Conservation (phyloP, 2,329 filamentous ascomycete species). For the Colletotrichum aenigma region DNA sequence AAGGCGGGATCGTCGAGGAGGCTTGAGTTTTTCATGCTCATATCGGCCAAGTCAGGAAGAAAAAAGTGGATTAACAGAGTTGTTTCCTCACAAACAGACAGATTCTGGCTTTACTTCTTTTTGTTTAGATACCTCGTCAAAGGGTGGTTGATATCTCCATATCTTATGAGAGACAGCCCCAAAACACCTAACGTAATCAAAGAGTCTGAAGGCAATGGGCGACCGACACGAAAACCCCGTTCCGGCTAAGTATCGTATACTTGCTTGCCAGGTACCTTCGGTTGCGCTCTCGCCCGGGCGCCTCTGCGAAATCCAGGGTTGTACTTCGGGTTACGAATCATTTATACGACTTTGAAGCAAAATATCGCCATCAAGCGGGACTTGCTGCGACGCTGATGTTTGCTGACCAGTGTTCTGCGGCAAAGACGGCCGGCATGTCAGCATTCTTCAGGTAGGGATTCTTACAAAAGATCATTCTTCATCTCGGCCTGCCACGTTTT, state of each 20-base stretch:
- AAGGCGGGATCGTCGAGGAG: background rate
- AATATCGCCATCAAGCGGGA: background rate
- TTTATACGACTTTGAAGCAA: background rate
- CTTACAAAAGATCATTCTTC: background rate
- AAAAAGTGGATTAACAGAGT: background rate
- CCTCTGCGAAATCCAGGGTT: background rate
- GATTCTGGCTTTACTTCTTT: background rate
- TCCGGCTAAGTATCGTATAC: background rate
- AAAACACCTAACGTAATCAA: background rate
- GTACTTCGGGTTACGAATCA: background rate
- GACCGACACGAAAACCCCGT: background rate
- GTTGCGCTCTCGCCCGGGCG: background rate
- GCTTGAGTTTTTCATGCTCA: background rate
- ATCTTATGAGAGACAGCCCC: background rate
- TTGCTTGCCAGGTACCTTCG: background rate
- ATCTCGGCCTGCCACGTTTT: background rate
- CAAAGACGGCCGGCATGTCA: background rate
- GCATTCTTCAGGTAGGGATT: background rate
- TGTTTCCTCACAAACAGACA: background rate
- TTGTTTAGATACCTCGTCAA: background rate
- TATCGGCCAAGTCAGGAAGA: background rate
- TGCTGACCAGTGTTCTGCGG: background rate
- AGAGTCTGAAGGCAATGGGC: background rate
- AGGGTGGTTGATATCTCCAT: background rate
- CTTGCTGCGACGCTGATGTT: background rate